Percentiles rank a stretch among this genome's conserved stretches.
These are phyloP conservation scores for Fusarium irregulare DNA, from an alignment of 2,329 filamentous ascomycete genomes.

Conservation along the genomic window DNA sequence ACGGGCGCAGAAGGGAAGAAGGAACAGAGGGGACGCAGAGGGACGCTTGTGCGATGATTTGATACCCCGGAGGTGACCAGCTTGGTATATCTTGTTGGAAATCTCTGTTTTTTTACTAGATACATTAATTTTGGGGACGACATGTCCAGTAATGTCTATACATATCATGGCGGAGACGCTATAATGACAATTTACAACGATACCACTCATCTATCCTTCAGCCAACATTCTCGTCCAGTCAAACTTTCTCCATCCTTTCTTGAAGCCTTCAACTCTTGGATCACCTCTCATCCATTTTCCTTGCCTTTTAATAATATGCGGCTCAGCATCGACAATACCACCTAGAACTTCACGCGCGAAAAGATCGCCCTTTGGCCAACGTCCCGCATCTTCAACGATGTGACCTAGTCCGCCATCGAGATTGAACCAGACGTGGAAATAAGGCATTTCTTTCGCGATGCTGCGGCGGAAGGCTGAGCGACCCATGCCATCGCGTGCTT, in stretches of 20 bases:
- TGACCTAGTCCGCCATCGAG: conserved; percentile 93
- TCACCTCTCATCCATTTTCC: conserved; percentile 83
- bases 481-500: conserved; percentile 72
- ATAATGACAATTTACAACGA: conserved; percentile 14
- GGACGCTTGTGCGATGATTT: conserved; percentile 39
- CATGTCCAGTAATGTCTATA: conserved; percentile 41
- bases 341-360: conserved; percentile 94
- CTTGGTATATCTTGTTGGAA: neutral
- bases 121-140: conserved; percentile 43
- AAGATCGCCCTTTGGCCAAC: conserved; percentile 91
- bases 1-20: conserved; percentile 58
- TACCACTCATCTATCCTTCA: conserved; percentile 45
- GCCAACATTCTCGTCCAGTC: conserved; percentile 79
- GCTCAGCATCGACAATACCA: conserved; percentile 87
- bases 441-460: conserved; percentile 95
- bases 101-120: conserved; percentile 32
- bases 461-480: conserved; percentile 83
- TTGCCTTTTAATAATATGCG: conserved; percentile 88
- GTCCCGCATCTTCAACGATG: conserved; percentile 84
- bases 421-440: conserved; percentile 97
- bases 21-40: conserved; percentile 49
- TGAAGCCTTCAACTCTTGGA: conserved; percentile 78
- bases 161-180: conserved; percentile 13
- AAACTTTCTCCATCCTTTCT: conserved; percentile 89
- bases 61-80: conserved; percentile 28